Evolutionary conservation across 108 stramenopile genomes (phyloP), one percentile per base, ranked within the genome.

Genomic region (Stephanodiscus triporus): DNA sequence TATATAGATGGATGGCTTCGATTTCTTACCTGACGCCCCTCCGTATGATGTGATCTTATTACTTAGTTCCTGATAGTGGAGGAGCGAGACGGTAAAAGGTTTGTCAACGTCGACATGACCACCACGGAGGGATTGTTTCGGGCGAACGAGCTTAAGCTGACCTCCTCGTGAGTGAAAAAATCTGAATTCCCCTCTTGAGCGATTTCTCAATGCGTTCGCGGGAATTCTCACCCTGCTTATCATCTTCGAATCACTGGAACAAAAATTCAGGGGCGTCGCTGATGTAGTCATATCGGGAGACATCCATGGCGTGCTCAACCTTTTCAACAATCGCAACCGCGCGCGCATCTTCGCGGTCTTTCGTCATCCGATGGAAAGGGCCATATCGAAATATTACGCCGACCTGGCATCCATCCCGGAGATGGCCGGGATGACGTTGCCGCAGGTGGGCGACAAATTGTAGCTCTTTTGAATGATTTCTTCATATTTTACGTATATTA

Each of bases 301-400:
- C 17, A 50, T 79, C 13, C 70, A 66, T 14, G 66, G 63, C 38
- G 51, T 66, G 19, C 61, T 79, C 1, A 59, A 72, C 1, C 24
- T 79, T 1, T 79, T 63, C 51, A 72, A 79, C 66, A 63, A 53
- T 57, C 34, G 55, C 17, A 79, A 79, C 32, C 71, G 71, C 19
- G 78, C 60, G 43, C 60, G 82, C 14, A 9, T 80, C 13, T 86
- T 86, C 56, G 70, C 79, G 22, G 79, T 86, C 51, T 81, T 86
- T 47, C 45, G 85, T 16, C 82, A 86, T 60, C 85, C 85, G 11
- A 38, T 86, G 8, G 85, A 86, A 24, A 65, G 85, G 45, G 82
- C 85, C 16, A 43, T 86, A 20, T 71, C 68, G 40, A 80, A 81
- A 72, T 86, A 83, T 53, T 83, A 83, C 45, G 75, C 83, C 66